A percentile compares a stretch with the other conserved stretches of the same genome.
Conservation (phyloP, 306 rosid species). For the Cucumis sativus region DNA sequence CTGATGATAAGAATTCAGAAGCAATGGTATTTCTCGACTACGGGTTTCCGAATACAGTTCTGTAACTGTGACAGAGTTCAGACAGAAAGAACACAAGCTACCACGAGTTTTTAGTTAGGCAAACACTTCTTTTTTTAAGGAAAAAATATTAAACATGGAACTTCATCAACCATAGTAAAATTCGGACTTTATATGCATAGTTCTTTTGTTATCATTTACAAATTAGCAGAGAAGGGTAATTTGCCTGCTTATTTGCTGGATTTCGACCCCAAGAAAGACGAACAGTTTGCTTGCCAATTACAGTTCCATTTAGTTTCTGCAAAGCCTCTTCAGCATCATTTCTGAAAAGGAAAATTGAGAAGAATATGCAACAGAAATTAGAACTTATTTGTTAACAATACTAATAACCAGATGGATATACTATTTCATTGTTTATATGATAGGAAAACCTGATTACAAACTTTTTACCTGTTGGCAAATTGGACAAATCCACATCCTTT, state of each 20-base stretch:
- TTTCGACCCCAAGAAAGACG: constrained; percentile 99
- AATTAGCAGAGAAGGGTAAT: neutral
- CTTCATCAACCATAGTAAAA: neutral
- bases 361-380: constrained; percentile 5
- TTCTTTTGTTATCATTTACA: neutral
- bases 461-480: constrained; percentile 64
- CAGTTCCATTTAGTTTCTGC: constrained; percentile 74
- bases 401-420: neutral
- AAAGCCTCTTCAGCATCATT: constrained; percentile 89
- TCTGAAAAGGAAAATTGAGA: constrained; percentile 35
- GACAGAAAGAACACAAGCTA: neutral
- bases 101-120: neutral
- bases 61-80: too few relatives aligned
- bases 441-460: neutral
- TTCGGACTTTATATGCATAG: neutral
- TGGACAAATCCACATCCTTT: constrained; percentile 98
- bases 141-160: neutral
- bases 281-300: constrained; percentile 81
- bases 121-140: neutral
- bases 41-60: too few relatives aligned
- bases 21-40: neutral
- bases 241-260: constrained; percentile 96
- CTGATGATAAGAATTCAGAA: neutral
- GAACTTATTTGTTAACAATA: neutral
- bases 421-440: neutral